Evolutionary conservation across 495 filamentous ascomycete genomes (phyloP), one percentile per base, ranked within the genome.

Genomic region (Baudoinia panamericana): DNA sequence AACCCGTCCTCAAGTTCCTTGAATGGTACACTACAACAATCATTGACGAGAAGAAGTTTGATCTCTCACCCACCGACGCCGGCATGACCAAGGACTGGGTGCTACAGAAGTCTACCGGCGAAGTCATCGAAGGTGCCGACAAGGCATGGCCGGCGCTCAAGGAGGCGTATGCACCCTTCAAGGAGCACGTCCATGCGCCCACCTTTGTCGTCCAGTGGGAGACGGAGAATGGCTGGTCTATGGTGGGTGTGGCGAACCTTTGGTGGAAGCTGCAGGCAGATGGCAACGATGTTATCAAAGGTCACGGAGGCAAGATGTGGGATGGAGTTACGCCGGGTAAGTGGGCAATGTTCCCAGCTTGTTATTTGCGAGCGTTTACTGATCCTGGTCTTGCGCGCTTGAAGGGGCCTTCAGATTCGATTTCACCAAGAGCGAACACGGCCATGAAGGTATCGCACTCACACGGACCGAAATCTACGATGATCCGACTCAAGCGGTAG

Each of bases 101-200:
- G 2, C 25, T 34, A 4, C 39, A 43, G 26, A 42, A 43, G 29
- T 24, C 39, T 11, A 39, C 45, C 19, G 45, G 45, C 32, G 29
- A 27, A 29, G 33, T 38, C 23, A 19, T 38, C 10, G 21, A 38
- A 20, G 40, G 45, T 24, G 40, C 29, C 19, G 40, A 48, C 13
- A 32, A 27, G 10, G 45, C 39, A 12, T 48, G 45, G 45, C 13
- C 10, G 6, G 38, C 40, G 5, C 9, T 48, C 20, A 12, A 29
- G 17, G 45, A 44, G 16, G 20, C 35, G 8, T 48, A 44, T 18
- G 39, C 30, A 2, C 45, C 45, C 12, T 48, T 48, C 45, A 30
- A 18, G 11, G 32, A 30, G 16, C 32, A 43, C 28, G 20, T 38
- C 8, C 45, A 48, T 26, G 40, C 43, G 16, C 39, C 45, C 2